A percentile compares a stretch with the other conserved stretches of the same genome.
Conservation (phyloP, 2,329 filamentous ascomycete genomes). For the Myriangium duriaei region DNA sequence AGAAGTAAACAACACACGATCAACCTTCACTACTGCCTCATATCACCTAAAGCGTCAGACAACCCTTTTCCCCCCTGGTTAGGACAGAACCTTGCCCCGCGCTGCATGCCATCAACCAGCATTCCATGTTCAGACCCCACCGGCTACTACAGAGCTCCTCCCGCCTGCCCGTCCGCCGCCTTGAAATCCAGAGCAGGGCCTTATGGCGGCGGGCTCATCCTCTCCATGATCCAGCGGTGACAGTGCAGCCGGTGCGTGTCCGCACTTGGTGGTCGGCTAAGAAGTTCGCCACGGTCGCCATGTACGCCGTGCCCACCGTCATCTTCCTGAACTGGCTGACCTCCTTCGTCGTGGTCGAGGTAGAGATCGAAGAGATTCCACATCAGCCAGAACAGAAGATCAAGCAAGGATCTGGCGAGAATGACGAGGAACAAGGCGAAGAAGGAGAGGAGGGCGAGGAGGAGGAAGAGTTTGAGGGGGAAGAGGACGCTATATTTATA, state of each 20-base stretch:
- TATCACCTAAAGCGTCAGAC: no score
- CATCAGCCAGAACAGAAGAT: conserved; percentile 2
- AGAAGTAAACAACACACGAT: no score
- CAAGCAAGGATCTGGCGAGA: conserved; percentile 2
- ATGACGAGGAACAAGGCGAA: conserved; percentile 15
- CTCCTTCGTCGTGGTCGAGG: conserved; percentile 18
- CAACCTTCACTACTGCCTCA: no score
- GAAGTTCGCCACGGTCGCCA: conserved; percentile 3
- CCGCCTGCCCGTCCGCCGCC: conserved; percentile 4
- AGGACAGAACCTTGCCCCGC: no score
- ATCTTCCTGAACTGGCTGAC: conserved; percentile 12
- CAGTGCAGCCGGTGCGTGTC: conserved; percentile 7
- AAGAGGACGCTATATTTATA: conserved; percentile 33
- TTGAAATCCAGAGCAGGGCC: background rate
- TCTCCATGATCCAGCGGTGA: conserved; percentile 7
- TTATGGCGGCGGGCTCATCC: background rate
- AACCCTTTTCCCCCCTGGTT: no score
- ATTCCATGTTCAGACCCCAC: conserved; percentile 7
- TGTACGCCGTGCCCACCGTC: conserved; percentile 3
- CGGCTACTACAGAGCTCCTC: conserved; percentile 4
- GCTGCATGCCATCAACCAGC: no score
- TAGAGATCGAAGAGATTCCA: conserved; percentile 13
- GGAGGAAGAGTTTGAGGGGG: conserved; percentile 21
- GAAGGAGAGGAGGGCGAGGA: conserved; percentile 21
- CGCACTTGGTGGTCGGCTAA: conserved; percentile 7